phyloP scores from a whole-genome alignment of 2,329 filamentous ascomycete genomes.

The Colletotrichum caudatum region DNA sequence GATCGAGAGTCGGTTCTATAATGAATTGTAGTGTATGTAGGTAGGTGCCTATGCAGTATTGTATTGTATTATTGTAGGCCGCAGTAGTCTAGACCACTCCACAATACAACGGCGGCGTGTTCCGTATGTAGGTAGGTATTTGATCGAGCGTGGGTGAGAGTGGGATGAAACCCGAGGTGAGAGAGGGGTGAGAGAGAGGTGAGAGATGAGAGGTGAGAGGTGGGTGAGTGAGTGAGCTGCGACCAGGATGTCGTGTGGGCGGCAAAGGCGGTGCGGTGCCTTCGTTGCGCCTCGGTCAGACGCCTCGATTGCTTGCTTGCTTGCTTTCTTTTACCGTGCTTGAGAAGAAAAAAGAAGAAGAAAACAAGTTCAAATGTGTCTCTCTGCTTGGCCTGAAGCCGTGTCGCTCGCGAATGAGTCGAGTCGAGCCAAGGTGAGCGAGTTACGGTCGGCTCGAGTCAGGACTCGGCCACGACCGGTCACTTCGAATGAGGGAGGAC shows the following conservation, averaged over 20 bases:
- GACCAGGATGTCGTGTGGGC: slow-evolving; percentile 27
- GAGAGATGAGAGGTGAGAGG: background rate
- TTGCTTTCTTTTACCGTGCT: background rate
- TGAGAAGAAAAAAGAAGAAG: background rate
- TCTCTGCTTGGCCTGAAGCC: slow-evolving; percentile 17
- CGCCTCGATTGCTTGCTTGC: slow-evolving; percentile 15
- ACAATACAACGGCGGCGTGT: background rate
- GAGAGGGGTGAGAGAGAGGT: background rate
- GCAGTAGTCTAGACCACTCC: slow-evolving; percentile 36
- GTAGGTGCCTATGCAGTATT: too few relatives aligned
- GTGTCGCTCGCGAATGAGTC: slow-evolving; percentile 13
- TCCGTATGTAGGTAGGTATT: background rate
- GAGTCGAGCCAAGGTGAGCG: background rate
- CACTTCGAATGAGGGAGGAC: background rate
- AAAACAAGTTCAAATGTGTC: background rate
- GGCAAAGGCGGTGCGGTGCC: slow-evolving; percentile 29
- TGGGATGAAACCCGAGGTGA: background rate
- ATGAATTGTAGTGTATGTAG: too few relatives aligned
- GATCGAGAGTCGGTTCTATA: too few relatives aligned
- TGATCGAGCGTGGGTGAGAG: background rate
- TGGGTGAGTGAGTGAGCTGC: background rate
- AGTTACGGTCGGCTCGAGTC: slow-evolving; percentile 23
- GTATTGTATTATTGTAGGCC: too few relatives aligned
- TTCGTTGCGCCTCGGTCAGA: slow-evolving; percentile 31
- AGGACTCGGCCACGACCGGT: background rate